These are phyloP conservation scores for Penicillium sp. DNA, from an alignment of 2,329 filamentous ascomycete genomes.

Conservation along the genomic window DNA sequence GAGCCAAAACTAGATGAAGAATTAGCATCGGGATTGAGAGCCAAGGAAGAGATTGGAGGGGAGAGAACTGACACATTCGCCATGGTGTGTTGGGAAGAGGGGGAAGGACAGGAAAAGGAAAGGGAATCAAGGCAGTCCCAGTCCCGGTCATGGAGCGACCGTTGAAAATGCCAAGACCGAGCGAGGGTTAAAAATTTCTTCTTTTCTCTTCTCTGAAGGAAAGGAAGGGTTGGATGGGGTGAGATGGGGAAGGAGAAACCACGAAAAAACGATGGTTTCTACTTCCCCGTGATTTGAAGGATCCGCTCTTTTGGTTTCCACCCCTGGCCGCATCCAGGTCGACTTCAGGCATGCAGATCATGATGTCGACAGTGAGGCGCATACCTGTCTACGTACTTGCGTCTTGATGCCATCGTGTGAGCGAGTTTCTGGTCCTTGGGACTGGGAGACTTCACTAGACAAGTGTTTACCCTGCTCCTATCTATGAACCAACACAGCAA, in stretches of 20 bases:
- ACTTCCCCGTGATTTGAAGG: slow-evolving; percentile 13
- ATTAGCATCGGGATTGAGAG: slow-evolving; percentile 1
- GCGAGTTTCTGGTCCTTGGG: too few species aligned
- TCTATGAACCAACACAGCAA: too few species aligned
- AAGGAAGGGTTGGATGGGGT: slow-evolving; percentile 2
- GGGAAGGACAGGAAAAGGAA: slow-evolving; percentile 9
- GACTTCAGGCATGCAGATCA: slow-evolving; percentile 23
- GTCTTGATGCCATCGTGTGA: too few species aligned
- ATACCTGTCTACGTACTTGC: neutral
- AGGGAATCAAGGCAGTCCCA: slow-evolving; percentile 4
- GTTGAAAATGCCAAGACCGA: slow-evolving; percentile 1
- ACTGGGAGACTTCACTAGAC: too few species aligned
- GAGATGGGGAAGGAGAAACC: slow-evolving; percentile 3
- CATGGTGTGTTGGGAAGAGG: slow-evolving; percentile 13
- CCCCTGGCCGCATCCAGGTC: slow-evolving; percentile 21
- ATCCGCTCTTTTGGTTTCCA: slow-evolving; percentile 1
- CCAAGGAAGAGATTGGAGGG: slow-evolving; percentile 1
- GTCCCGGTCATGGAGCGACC: neutral
- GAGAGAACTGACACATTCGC: slow-evolving; percentile 19
- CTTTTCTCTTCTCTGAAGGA: too few species aligned
- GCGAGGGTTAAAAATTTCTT: too few species aligned
- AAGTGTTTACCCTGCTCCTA: too few species aligned
- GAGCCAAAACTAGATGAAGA: slow-evolving; percentile 53
- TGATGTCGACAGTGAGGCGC: slow-evolving; percentile 14
- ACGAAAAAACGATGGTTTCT: slow-evolving; percentile 6